Conservation (phyloP, 2,329 filamentous ascomycete genomes). For the Leptographium lundbergii region DNA sequence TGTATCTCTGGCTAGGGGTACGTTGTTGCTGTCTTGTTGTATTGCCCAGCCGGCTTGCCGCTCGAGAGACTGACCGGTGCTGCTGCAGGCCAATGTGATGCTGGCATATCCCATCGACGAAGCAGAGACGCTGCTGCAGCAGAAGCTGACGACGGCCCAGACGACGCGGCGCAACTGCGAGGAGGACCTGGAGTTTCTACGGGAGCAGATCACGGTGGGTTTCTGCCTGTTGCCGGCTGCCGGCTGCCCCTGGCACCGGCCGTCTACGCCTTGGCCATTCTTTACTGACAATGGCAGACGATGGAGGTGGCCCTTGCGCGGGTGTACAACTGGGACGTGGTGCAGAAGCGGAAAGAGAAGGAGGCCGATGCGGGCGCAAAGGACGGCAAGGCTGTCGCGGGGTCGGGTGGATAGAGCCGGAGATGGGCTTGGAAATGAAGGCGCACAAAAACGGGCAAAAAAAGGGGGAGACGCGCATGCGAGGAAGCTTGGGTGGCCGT, state of each 20-base stretch:
- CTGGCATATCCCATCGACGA: slow-evolving; percentile 84
- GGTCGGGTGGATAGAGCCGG: slow-evolving; percentile 16
- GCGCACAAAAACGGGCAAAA: neutral
- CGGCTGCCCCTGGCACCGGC: no score
- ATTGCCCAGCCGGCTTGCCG: neutral
- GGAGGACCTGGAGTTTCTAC: slow-evolving; percentile 88
- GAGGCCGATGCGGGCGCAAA: slow-evolving; percentile 41
- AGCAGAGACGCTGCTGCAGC: slow-evolving; percentile 63
- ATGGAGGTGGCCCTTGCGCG: slow-evolving; percentile 92
- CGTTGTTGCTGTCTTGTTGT: slow-evolving; percentile 15
- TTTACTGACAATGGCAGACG: slow-evolving; percentile 43
- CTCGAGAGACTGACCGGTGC: neutral
- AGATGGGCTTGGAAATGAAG: neutral
- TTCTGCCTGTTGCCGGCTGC: neutral
- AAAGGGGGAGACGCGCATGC: neutral
- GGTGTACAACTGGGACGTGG: slow-evolving; percentile 99
- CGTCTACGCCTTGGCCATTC: no score
- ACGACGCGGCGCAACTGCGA: slow-evolving; percentile 76
- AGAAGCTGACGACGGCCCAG: slow-evolving; percentile 70
- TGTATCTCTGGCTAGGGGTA: slow-evolving; percentile 94
- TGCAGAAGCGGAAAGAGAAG: slow-evolving; percentile 87
- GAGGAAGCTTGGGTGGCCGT: neutral
- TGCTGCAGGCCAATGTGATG: slow-evolving; percentile 79
- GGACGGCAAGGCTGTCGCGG: slow-evolving; percentile 24
- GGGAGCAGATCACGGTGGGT: slow-evolving; percentile 88